Conservation (phyloP, 805 yeast genomes). For the Clavispora santaluciae region DNA sequence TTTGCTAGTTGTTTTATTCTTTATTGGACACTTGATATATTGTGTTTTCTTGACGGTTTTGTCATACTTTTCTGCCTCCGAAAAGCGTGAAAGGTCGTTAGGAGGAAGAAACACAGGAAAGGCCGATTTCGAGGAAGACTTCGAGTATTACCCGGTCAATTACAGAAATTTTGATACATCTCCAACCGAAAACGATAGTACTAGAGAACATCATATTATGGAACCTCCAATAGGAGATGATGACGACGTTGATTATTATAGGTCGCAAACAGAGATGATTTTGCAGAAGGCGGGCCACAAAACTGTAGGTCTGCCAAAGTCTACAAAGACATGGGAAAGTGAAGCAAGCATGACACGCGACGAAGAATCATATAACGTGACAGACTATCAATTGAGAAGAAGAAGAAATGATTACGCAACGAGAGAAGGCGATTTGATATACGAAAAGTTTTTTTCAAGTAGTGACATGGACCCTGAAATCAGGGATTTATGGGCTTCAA, state of each 20-base stretch:
- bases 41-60: conserved; percentile 24
- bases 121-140: conserved; percentile 3
- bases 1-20: conserved; percentile 25
- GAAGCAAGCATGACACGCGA: neutral
- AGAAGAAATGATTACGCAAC: conserved; percentile 47
- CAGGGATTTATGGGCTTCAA: conserved; percentile 46
- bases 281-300: conserved; percentile 1
- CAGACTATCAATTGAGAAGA: neutral
- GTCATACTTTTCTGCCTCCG: conserved; percentile 15
- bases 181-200: neutral
- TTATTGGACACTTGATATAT: conserved; percentile 25
- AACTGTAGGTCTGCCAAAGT: neutral
- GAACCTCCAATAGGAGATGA: conserved; percentile 1
- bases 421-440: conserved; percentile 56
- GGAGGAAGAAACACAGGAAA: neutral
- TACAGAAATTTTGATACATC: neutral
- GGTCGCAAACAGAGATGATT: conserved; percentile 10
- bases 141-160: conserved; percentile 3
- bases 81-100: conserved; percentile 5
- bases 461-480: conserved; percentile 48
- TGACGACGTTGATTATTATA: conserved; percentile 13
- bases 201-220: neutral
- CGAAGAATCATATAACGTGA: neutral
- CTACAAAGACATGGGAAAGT: neutral
- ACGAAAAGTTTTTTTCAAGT: conserved; percentile 34